A percentile compares a stretch with the other conserved stretches of the same genome.
phyloP scores from a whole-genome alignment of 441 rosid species.

The Populus hybrid region DNA sequence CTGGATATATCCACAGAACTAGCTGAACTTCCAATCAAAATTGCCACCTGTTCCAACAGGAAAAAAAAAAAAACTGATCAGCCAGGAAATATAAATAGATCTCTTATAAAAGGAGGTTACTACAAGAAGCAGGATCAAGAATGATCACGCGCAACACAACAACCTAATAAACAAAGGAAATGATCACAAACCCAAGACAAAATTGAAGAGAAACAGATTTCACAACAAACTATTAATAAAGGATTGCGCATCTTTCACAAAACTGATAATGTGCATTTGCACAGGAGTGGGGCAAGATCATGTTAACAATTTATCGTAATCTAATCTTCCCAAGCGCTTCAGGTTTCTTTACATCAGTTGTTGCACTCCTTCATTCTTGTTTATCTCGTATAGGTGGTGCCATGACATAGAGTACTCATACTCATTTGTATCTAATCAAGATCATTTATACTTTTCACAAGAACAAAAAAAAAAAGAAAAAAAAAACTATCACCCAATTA shows the following conservation, averaged over 20 bases:
- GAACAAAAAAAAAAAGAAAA: too few relatives aligned
- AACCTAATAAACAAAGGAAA: neutral
- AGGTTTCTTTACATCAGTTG: neutral
- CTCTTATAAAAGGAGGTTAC: neutral
- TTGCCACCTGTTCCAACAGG: slow-evolving; percentile 48
- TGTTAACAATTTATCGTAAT: neutral
- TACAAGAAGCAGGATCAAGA: neutral
- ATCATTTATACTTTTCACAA: neutral
- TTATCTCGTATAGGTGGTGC: neutral
- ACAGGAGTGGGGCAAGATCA: neutral
- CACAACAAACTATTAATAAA: neutral
- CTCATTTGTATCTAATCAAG: neutral
- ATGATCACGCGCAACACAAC: neutral
- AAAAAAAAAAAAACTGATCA: neutral
- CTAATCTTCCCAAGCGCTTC: neutral
- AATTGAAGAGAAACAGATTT: neutral
- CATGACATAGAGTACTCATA: neutral
- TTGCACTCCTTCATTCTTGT: neutral
- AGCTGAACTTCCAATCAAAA: slow-evolving; percentile 65
- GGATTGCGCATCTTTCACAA: neutral
- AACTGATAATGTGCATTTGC: neutral
- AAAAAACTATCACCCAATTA: neutral
- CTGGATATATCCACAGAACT: slow-evolving; percentile 72
- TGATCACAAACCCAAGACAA: neutral
- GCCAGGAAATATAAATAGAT: neutral